These are phyloP conservation scores for Aspergillus awamori DNA, from an alignment of 2,329 filamentous ascomycete genomes.

Conservation along the genomic window DNA sequence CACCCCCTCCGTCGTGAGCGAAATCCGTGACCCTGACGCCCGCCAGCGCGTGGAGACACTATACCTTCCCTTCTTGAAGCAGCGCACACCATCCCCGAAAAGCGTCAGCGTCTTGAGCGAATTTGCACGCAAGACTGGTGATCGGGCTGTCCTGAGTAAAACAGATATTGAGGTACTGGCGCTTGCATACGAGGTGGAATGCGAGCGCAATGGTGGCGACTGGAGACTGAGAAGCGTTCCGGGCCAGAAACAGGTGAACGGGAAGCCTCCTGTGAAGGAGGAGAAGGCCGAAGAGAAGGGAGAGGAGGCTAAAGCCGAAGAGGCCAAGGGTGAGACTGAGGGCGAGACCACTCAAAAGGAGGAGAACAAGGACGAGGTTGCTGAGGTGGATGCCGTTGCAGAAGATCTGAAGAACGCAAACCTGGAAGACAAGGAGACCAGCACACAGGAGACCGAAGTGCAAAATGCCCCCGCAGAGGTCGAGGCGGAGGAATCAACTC, in stretches of 20 bases:
- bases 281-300: constrained; percentile 34
- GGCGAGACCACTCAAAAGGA: neutral
- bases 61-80: constrained; percentile 78
- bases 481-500: constrained; percentile 10
- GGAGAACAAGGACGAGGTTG: constrained; percentile 26
- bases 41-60: constrained; percentile 80
- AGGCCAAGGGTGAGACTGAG: constrained; percentile 24
- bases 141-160: constrained; percentile 81
- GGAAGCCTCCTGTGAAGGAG: constrained; percentile 59
- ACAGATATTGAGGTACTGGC: constrained; percentile 90
- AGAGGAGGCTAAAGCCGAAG: neutral
- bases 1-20: constrained; percentile 79
- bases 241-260: constrained; percentile 77
- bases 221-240: constrained; percentile 80
- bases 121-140: constrained; percentile 87
- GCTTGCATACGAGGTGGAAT: constrained; percentile 90
- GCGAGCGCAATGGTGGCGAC: constrained; percentile 85
- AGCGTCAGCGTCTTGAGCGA: constrained; percentile 79
- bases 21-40: constrained; percentile 84
- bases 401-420: constrained; percentile 31
- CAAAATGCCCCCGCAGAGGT: constrained; percentile 22
- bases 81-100: constrained; percentile 72
- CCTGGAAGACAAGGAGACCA: constrained; percentile 30
- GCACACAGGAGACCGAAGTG: constrained; percentile 12
- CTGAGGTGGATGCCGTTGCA: constrained; percentile 33